phyloP scores from a whole-genome alignment of 225 moss, liverwort and hornwort genomes.

The Ulota crispa region DNA sequence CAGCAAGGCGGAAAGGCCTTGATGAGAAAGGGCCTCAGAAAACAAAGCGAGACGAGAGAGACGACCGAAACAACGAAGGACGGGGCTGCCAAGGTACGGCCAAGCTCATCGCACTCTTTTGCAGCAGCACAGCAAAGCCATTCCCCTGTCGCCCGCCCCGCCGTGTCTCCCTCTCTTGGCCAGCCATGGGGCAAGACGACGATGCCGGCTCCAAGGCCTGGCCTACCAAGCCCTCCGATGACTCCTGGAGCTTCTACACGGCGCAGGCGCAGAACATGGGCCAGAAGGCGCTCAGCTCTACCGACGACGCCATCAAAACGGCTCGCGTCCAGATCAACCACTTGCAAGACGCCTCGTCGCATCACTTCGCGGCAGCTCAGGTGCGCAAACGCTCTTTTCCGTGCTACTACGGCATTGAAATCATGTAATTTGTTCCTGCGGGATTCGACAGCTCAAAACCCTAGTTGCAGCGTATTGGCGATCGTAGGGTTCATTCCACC shows the following conservation, averaged over 20 bases:
- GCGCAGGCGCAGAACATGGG: constrained; percentile 60
- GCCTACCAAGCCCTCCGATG: constrained; percentile 36
- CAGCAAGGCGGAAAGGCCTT: background rate
- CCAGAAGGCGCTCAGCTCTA: constrained; percentile 53
- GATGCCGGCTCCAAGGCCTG: constrained; percentile 26
- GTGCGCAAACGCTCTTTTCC: constrained; percentile 2
- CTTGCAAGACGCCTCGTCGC: constrained; percentile 48
- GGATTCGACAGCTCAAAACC: constrained; percentile 16
- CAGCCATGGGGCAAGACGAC: constrained; percentile 53
- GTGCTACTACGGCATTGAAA: background rate
- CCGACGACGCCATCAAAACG: constrained; percentile 45
- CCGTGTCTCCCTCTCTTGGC: background rate
- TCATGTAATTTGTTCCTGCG: background rate
- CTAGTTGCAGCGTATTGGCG: background rate
- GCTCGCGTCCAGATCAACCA: constrained; percentile 51
- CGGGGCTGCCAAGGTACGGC: background rate
- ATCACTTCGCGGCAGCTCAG: constrained; percentile 40
- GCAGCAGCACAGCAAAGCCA: background rate
- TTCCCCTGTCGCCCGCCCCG: background rate
- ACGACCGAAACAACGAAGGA: constrained; percentile 40
- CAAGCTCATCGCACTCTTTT: constrained; percentile 8
- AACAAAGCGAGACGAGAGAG: constrained; percentile 34
- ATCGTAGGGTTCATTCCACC: background rate
- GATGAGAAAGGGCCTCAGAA: background rate
- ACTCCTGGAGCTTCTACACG: constrained; percentile 53